phyloP scores from a whole-genome alignment of 768 basidiomycete species.

The Macrolepiota albuminosa region DNA sequence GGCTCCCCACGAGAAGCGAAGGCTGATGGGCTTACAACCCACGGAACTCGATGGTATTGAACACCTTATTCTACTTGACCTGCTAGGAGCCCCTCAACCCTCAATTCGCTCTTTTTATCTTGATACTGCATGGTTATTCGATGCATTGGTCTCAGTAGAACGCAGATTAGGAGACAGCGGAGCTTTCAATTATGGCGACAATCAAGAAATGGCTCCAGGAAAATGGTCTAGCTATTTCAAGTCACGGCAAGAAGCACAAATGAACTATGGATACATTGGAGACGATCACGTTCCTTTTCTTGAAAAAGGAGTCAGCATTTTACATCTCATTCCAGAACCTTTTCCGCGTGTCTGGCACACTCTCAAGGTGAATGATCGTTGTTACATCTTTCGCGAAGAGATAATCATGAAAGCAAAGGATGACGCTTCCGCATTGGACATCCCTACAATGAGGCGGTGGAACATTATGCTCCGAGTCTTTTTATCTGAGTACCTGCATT shows the following conservation, averaged over 20 bases:
- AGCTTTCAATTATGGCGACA: constrained; percentile 47
- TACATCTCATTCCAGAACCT: constrained; percentile 87
- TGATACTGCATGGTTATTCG: constrained; percentile 92
- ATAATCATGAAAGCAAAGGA: constrained; percentile 51
- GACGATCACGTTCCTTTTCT: constrained; percentile 97
- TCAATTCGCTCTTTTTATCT: constrained; percentile 75
- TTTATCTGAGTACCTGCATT: constrained; percentile 82
- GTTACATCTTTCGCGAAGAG: background rate
- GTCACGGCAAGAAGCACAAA: constrained; percentile 34
- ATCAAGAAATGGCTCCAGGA: constrained; percentile 39
- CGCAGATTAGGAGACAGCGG: constrained; percentile 60
- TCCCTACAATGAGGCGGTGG: constrained; percentile 87
- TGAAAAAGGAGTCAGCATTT: constrained; percentile 71
- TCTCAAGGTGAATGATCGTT: constrained; percentile 46
- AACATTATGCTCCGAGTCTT: constrained; percentile 85
- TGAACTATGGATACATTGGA: constrained; percentile 58
- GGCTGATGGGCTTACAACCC: constrained; percentile 46
- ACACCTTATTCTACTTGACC: constrained; percentile 88
- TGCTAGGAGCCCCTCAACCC: constrained; percentile 78
- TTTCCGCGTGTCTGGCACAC: constrained; percentile 93
- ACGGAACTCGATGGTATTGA: constrained; percentile 79
- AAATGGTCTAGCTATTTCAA: constrained; percentile 66
- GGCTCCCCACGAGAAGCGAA: constrained; percentile 52
- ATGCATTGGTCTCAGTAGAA: constrained; percentile 71
- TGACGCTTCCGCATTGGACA: constrained; percentile 80